Evolutionary conservation across 768 basidiomycete species (phyloP).

Genomic region (Clathrus columnatus): DNA sequence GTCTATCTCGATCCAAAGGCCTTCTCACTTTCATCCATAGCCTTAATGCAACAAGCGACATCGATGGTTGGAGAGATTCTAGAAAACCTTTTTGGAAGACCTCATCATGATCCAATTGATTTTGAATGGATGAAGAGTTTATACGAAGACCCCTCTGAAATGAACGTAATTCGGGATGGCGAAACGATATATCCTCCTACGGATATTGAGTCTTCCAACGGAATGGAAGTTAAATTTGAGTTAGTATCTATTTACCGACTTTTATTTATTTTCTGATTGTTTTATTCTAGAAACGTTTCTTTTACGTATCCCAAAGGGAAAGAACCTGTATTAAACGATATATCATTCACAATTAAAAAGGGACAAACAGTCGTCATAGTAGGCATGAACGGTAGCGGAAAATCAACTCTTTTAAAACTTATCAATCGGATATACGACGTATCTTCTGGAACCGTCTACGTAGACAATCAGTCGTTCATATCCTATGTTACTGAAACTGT

Average conservation of each 20-base stretch:
- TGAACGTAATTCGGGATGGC: conserved; percentile 8
- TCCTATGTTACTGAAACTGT: conserved; percentile 26
- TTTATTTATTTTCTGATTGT: neutral
- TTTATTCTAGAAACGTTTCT: conserved; percentile 10
- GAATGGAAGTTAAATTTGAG: conserved; percentile 11
- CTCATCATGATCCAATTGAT: neutral
- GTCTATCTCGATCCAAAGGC: conserved; percentile 4
- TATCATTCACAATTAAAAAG: conserved; percentile 31
- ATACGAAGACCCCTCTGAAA: conserved; percentile 2
- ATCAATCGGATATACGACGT: conserved; percentile 19
- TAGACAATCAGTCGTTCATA: conserved; percentile 31
- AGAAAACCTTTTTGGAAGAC: neutral
- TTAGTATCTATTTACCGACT: too few relatives aligned
- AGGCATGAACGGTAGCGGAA: conserved; percentile 48
- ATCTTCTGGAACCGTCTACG: conserved; percentile 24
- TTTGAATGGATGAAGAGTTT: conserved; percentile 8
- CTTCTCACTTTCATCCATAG: conserved; percentile 7
- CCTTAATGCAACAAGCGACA: conserved; percentile 9
- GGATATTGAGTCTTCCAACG: neutral
- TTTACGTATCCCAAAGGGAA: conserved; percentile 22
- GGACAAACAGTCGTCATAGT: conserved; percentile 49
- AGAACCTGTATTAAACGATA: conserved; percentile 15
- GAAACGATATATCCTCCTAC: conserved; percentile 2
- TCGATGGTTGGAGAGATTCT: neutral
- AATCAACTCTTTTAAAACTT: conserved; percentile 33